phyloP scores from a whole-genome alignment of 768 basidiomycete species.

The Hebeloma cylindrosporum region DNA sequence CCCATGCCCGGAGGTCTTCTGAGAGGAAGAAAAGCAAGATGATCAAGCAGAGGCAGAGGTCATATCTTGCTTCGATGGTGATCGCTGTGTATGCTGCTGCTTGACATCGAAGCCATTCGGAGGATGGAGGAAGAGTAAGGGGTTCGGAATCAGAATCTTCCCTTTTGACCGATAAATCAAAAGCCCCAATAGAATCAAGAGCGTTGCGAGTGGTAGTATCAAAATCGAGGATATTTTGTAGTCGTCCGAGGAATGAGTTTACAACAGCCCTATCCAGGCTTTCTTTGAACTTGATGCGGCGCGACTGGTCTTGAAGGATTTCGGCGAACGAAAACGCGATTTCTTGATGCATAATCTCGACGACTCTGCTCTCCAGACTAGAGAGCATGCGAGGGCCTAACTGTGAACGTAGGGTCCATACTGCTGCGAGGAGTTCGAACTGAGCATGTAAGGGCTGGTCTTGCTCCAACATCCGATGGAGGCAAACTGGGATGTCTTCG shows the following conservation, averaged over 20 bases:
- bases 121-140: slow-evolving; percentile 51
- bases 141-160: slow-evolving; percentile 73
- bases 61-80: slow-evolving; percentile 72
- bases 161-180: slow-evolving; percentile 68
- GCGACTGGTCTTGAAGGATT: slow-evolving; percentile 66
- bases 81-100: slow-evolving; percentile 61
- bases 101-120: slow-evolving; percentile 63
- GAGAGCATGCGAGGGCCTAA: slow-evolving; percentile 59
- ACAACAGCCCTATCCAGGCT: slow-evolving; percentile 58
- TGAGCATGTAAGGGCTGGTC: slow-evolving; percentile 48
- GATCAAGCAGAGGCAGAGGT: slow-evolving; percentile 65
- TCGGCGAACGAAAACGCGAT: slow-evolving; percentile 76
- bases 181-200: slow-evolving; percentile 71
- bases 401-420: slow-evolving; percentile 63
- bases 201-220: slow-evolving; percentile 54
- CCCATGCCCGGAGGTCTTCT: slow-evolving; percentile 62
- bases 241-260: slow-evolving; percentile 59
- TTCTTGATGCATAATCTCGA: slow-evolving; percentile 73
- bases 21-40: slow-evolving; percentile 71
- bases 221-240: slow-evolving; percentile 57
- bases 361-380: slow-evolving; percentile 55
- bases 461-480: slow-evolving; percentile 50
- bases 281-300: slow-evolving; percentile 51
- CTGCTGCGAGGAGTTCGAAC: slow-evolving; percentile 56
- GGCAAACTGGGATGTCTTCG: slow-evolving; percentile 66